Evolutionary conservation across 768 basidiomycete species (phyloP).

Genomic region (Mycena capillaripes): DNA sequence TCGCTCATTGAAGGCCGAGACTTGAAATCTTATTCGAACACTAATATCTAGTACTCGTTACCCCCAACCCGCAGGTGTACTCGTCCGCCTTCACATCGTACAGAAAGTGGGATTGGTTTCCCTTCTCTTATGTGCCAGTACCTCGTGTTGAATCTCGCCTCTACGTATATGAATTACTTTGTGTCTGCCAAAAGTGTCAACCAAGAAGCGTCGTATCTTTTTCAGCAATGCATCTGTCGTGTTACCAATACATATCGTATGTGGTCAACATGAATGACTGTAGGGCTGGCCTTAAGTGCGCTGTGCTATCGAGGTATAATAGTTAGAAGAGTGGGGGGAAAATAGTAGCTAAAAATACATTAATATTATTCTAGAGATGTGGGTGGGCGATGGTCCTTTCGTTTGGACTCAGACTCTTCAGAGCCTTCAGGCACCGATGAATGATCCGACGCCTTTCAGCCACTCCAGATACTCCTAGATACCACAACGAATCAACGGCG

Average conservation of each 20-base stretch:
- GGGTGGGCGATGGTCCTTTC: not conserved
- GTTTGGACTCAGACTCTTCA: not conserved
- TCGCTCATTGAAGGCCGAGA: not conserved
- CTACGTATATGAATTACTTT: no score
- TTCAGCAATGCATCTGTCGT: no score
- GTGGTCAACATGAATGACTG: no score
- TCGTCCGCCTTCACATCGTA: not conserved
- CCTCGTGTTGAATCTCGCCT: no score
- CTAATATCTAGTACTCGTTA: constrained; percentile 1
- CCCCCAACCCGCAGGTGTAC: not conserved
- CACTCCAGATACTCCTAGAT: constrained; percentile 91
- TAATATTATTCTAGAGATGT: not conserved
- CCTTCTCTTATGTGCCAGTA: no score
- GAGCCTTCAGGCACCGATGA: constrained; percentile 70
- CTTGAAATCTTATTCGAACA: not conserved
- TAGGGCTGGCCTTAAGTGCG: no score
- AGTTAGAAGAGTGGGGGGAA: not conserved
- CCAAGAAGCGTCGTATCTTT: no score
- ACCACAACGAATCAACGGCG: constrained; percentile 22
- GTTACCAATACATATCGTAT: no score
- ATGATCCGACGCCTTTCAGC: constrained; percentile 85
- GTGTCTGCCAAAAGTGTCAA: no score
- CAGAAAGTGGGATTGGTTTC: constrained; percentile 27
- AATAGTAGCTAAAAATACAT: not conserved
- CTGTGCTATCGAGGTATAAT: no score